Conservation (phyloP, 139 green algal genomes). For the Edaphochlamys debaryana region DNA sequence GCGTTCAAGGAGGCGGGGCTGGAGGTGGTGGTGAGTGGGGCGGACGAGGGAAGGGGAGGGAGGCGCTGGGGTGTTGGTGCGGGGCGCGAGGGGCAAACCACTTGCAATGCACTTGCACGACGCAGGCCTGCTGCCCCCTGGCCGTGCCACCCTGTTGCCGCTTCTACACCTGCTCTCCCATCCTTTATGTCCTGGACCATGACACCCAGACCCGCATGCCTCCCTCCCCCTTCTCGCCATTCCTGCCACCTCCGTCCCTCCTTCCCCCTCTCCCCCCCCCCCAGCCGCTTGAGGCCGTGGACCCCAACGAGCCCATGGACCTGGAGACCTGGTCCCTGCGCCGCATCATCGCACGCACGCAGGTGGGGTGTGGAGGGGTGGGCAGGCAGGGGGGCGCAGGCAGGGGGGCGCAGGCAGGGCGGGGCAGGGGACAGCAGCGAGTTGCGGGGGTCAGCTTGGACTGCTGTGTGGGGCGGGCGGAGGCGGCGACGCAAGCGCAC, state of each 20-base stretch:
- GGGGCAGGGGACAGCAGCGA: too few relatives aligned
- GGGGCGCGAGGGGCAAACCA: too few relatives aligned
- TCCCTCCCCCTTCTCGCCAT: too few relatives aligned
- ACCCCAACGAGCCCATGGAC: conserved; percentile 27
- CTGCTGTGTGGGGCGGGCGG: too few relatives aligned
- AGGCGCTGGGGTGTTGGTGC: neutral
- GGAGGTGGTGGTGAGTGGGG: neutral
- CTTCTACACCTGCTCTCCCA: too few relatives aligned
- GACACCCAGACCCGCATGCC: too few relatives aligned
- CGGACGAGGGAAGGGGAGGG: neutral
- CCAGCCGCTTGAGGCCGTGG: neutral
- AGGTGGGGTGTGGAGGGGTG: neutral
- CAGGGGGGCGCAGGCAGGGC: neutral
- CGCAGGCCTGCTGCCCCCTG: too few relatives aligned
- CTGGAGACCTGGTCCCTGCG: conserved; percentile 30
- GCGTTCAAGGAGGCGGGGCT: conserved; percentile 21
- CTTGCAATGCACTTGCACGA: too few relatives aligned
- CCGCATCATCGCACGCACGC: conserved; percentile 29
- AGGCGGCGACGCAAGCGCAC: too few relatives aligned
- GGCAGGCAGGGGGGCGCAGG: neutral
- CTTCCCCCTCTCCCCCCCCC: neutral
- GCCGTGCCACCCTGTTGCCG: neutral
- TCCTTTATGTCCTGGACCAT: too few relatives aligned
- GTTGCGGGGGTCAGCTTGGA: too few relatives aligned
- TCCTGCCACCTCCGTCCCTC: neutral